These are phyloP conservation scores for Asterophora parasitica DNA, from an alignment of 768 basidiomycete genomes.

Conservation along the genomic window DNA sequence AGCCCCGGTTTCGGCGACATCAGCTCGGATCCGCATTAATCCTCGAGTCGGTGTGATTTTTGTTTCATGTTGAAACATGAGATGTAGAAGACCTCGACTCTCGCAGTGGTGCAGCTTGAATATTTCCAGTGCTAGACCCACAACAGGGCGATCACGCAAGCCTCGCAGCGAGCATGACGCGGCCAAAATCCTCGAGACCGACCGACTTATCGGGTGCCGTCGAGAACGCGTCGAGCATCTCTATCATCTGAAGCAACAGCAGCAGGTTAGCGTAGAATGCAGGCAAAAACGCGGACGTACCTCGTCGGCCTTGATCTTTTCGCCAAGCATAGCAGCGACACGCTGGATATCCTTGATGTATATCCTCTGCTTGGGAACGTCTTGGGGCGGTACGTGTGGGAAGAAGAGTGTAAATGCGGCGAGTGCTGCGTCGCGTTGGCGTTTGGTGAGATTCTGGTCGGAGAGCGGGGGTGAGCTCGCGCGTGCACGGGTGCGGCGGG, in stretches of 20 bases:
- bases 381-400: conserved; percentile 42
- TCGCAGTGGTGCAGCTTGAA: no score
- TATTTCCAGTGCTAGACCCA: no score
- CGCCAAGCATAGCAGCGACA: conserved; percentile 58
- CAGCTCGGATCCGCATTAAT: no score
- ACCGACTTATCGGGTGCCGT: conserved; percentile 65
- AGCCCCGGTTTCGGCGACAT: no score
- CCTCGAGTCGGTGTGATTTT: no score
- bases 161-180: conserved; percentile 66
- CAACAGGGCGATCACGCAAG: conserved; percentile 34
- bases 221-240: conserved; percentile 79
- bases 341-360: conserved; percentile 63
- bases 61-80: no score
- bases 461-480: conserved; percentile 5
- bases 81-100: no score
- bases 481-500: conserved; percentile 11
- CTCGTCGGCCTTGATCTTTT: conserved; percentile 72
- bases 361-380: conserved; percentile 49
- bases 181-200: conserved; percentile 62
- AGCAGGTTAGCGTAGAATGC: no score
- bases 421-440: conserved; percentile 51
- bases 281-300: conserved; percentile 33
- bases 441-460: conserved; percentile 34
- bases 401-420: conserved; percentile 73
- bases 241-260: conserved; percentile 64